A percentile compares a stretch with the other conserved stretches of the same genome.
phyloP scores from a whole-genome alignment of 441 rosid species.

The Erodium moschatum region DNA sequence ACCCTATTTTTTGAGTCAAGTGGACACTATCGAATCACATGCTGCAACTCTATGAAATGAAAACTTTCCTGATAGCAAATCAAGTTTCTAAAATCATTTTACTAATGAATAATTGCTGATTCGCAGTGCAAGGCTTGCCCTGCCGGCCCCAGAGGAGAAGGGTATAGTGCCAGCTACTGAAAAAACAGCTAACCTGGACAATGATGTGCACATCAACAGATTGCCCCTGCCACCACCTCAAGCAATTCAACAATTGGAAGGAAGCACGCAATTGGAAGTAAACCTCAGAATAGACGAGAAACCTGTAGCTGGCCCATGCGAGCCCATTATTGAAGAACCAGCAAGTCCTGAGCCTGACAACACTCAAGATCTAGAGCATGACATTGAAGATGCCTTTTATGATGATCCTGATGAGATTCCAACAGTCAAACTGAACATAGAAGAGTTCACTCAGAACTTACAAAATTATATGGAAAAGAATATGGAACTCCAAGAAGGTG shows the following conservation, averaged over 20 bases:
- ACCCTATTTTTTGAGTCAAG: neutral
- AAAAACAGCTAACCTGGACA: slow-evolving; percentile 25
- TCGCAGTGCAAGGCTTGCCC: slow-evolving; percentile 84
- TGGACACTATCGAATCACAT: neutral
- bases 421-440: slow-evolving; percentile 57
- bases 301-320: slow-evolving; percentile 23
- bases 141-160: slow-evolving; percentile 82
- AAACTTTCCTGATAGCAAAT: slow-evolving; percentile 8
- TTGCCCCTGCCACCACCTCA: slow-evolving; percentile 38
- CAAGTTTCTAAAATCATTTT: slow-evolving; percentile 12
- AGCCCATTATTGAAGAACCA: slow-evolving; percentile 83
- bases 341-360: slow-evolving; percentile 57
- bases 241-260: slow-evolving; percentile 30
- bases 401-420: slow-evolving; percentile 82
- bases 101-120: slow-evolving; percentile 17
- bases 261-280: slow-evolving; percentile 23
- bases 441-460: slow-evolving; percentile 52
- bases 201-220: slow-evolving; percentile 32
- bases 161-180: slow-evolving; percentile 35
- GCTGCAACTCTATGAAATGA: slow-evolving; percentile 10
- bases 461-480: slow-evolving; percentile 55
- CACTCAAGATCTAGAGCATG: slow-evolving; percentile 40
- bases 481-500: slow-evolving; percentile 70
- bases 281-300: slow-evolving; percentile 14
- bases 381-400: slow-evolving; percentile 55